Percentiles rank a stretch among this genome's conserved stretches.
These are phyloP conservation scores for Botrytis deweyae DNA, from an alignment of 2,329 filamentous ascomycete genomes.

Conservation along the genomic window DNA sequence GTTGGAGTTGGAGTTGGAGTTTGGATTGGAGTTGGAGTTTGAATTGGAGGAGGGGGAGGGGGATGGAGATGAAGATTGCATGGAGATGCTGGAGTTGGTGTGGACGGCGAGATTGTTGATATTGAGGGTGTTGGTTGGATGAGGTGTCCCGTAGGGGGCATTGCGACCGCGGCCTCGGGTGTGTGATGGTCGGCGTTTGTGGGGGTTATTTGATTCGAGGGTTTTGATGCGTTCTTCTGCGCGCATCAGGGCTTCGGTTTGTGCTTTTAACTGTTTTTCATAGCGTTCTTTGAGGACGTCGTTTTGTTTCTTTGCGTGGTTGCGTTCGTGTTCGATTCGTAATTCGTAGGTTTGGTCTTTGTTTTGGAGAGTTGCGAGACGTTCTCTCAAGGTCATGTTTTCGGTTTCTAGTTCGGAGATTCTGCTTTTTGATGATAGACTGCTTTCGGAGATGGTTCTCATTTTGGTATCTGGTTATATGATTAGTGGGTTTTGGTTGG, in stretches of 20 bases:
- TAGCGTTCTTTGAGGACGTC: constrained; percentile 29
- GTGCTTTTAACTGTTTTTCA: constrained; percentile 26
- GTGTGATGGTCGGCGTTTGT: constrained; percentile 16
- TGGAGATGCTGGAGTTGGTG: background rate
- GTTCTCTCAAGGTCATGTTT: constrained; percentile 25
- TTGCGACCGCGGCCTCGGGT: constrained; percentile 27
- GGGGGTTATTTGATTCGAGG: constrained; percentile 19
- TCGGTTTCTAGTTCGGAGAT: constrained; percentile 24
- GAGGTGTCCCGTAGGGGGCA: background rate
- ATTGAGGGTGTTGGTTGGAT: constrained; percentile 18
- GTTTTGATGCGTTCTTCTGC: constrained; percentile 25
- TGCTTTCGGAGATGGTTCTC: constrained; percentile 24
- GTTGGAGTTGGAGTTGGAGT: background rate
- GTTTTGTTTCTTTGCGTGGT: constrained; percentile 30
- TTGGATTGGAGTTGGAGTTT: background rate
- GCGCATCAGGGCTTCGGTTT: constrained; percentile 18
- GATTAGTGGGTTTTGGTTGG: background rate
- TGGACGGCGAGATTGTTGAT: constrained; percentile 2
- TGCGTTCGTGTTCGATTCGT: constrained; percentile 29
- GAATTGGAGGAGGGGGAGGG: background rate
- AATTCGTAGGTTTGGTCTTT: constrained; percentile 27
- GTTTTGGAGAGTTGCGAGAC: constrained; percentile 27
- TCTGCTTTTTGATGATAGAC: constrained; percentile 4
- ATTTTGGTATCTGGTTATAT: constrained; percentile 28
- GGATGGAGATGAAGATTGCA: background rate